Evolutionary conservation across 1,139 yeast genomes (phyloP).

Genomic region (Yamadazyma epiphylla): DNA sequence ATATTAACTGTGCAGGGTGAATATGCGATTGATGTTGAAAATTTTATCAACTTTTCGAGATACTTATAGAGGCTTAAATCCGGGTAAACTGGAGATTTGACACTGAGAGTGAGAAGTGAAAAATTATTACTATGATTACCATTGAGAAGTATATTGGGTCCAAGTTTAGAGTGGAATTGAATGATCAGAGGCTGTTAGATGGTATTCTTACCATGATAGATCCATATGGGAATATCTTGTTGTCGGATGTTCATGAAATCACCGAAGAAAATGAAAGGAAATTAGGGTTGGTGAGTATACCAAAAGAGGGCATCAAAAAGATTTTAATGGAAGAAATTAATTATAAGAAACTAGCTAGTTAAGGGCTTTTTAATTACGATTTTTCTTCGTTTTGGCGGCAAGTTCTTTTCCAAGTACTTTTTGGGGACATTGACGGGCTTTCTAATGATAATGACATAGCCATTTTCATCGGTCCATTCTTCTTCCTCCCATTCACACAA

Average conservation of each 20-base stretch:
- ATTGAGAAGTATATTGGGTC: slow-evolving; percentile 33
- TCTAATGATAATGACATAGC: slow-evolving; percentile 18
- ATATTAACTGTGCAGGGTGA: slow-evolving; percentile 28
- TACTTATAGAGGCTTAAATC: too few relatives aligned
- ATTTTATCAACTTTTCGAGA: too few relatives aligned
- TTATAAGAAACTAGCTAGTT: slow-evolving; percentile 8
- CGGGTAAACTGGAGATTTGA: slow-evolving; percentile 4
- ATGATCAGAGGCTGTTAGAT: slow-evolving; percentile 30
- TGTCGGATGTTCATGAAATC: slow-evolving; percentile 33
- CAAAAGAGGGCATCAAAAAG: slow-evolving; percentile 25
- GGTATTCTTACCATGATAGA: slow-evolving; percentile 43
- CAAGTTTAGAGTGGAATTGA: slow-evolving; percentile 24
- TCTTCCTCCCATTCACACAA: slow-evolving; percentile 24
- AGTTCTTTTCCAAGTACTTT: slow-evolving; percentile 11
- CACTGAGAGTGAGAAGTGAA: background rate
- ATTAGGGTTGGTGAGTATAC: slow-evolving; percentile 46
- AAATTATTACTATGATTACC: slow-evolving; percentile 1
- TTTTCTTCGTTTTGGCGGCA: slow-evolving; percentile 12
- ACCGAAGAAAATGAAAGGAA: slow-evolving; percentile 31
- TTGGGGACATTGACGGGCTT: slow-evolving; percentile 20
- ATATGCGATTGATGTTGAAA: slow-evolving; percentile 48
- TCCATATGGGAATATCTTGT: slow-evolving; percentile 42
- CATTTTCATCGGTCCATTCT: slow-evolving; percentile 17
- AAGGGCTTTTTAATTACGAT: slow-evolving; percentile 14
- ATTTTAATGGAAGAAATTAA: slow-evolving; percentile 23